A percentile compares a stretch with the other conserved stretches of the same genome.
Conservation (phyloP, 306 rosid genomes). For the Oemleria cerasiformis region DNA sequence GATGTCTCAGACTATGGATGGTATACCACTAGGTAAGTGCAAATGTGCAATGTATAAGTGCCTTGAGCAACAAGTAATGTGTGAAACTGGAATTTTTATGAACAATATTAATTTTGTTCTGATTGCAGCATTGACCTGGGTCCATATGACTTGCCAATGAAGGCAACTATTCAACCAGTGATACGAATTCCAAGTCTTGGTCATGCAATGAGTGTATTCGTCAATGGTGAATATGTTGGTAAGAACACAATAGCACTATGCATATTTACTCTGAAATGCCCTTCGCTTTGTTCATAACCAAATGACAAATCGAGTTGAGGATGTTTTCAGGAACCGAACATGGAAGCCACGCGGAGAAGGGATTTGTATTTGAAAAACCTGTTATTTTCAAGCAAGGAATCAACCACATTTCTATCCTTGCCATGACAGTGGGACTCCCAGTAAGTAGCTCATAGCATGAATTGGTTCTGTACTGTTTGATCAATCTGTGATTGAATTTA, state of each 20-base stretch:
- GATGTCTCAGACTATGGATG: conserved; percentile 82
- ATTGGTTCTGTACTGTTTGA: conserved; percentile 12
- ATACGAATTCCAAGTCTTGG: conserved; percentile 65
- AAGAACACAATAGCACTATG: conserved; percentile 17
- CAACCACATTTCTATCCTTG: conserved; percentile 54
- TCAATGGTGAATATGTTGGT: conserved; percentile 66
- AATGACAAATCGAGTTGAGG: not conserved
- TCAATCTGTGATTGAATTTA: not conserved
- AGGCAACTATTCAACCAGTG: conserved; percentile 36
- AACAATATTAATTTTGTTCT: not conserved
- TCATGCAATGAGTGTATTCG: conserved; percentile 60
- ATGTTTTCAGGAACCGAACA: conserved; percentile 49
- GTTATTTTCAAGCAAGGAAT: conserved; percentile 42
- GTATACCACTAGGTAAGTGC: conserved; percentile 66
- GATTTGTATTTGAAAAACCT: conserved; percentile 40
- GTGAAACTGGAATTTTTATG: not conserved
- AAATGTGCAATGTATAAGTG: not conserved
- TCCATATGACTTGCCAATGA: conserved; percentile 45
- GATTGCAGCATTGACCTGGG: conserved; percentile 51
- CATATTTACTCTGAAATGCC: not conserved
- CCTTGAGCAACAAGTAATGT: not conserved
- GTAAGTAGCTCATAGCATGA: conserved; percentile 45
- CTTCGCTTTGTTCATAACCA: not conserved
- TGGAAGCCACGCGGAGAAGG: conserved; percentile 62
- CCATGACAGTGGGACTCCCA: conserved; percentile 62